A percentile compares a stretch with the other conserved stretches of the same genome.
Conservation (phyloP, 495 filamentous ascomycete species). For the Penicillium lividum region DNA sequence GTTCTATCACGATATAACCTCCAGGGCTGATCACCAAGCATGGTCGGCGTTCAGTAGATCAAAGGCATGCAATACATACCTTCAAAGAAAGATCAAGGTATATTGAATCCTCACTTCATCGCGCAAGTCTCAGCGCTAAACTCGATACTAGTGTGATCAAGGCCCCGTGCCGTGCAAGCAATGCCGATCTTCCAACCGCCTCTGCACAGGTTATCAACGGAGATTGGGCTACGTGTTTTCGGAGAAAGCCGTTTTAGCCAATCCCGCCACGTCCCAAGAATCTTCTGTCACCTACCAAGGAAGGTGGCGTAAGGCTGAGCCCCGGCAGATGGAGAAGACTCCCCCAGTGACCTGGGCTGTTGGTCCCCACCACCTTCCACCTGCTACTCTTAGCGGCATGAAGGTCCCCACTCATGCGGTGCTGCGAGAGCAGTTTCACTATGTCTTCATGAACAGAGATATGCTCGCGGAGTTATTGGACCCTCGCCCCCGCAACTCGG, state of each 20-base stretch:
- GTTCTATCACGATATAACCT: neutral
- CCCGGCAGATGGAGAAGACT: neutral
- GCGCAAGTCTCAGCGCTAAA: neutral
- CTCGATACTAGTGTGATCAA: neutral
- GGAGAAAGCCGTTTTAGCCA: neutral
- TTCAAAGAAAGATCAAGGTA: slow-evolving; percentile 7
- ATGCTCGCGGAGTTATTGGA: neutral
- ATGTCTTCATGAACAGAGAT: neutral
- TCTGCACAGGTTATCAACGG: slow-evolving; percentile 3
- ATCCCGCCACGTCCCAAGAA: neutral
- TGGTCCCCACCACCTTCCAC: neutral
- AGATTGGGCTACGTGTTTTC: neutral
- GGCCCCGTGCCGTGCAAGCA: slow-evolving; percentile 3
- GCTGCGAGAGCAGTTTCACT: slow-evolving; percentile 1
- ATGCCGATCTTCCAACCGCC: neutral
- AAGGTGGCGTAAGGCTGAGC: neutral
- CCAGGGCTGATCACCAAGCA: neutral
- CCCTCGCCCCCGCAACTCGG: neutral
- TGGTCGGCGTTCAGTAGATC: slow-evolving; percentile 6
- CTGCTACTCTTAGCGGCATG: neutral
- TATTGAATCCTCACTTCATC: neutral
- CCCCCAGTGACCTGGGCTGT: neutral
- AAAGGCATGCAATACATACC: slow-evolving; percentile 4
- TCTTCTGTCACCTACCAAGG: slow-evolving; percentile 2
- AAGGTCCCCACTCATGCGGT: neutral